Conservation (phyloP, 331 rosid species). For the Quercus phellos region DNA sequence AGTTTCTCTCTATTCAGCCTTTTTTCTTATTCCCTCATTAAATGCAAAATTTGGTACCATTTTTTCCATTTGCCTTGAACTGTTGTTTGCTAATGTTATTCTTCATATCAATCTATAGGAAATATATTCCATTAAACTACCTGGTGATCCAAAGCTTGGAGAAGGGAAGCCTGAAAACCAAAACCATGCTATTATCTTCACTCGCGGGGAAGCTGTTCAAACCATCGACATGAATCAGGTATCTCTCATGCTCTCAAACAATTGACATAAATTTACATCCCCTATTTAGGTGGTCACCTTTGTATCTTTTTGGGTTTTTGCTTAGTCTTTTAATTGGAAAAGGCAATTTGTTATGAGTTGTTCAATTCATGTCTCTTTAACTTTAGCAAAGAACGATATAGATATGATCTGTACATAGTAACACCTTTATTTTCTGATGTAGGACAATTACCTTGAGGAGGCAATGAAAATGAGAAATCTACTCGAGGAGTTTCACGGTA, state of each 20-base stretch:
- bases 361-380: not conserved
- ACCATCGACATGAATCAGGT: conserved; percentile 99
- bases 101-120: conserved; percentile 45
- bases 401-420: not conserved
- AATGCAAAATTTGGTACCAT: not conserved
- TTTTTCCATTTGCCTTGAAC: not conserved
- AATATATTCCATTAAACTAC: conserved; percentile 85
- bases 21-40: not conserved
- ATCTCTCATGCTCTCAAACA: no score
- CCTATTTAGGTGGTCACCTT: not conserved
- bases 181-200: conserved; percentile 92
- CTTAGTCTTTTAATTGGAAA: not conserved
- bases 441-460: conserved; percentile 98
- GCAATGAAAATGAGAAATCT: conserved; percentile 98
- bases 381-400: not conserved
- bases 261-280: conserved; percentile 5
- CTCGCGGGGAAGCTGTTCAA: conserved; percentile 97
- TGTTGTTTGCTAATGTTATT: not conserved
- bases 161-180: conserved; percentile 99
- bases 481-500: conserved; percentile 69
- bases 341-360: not conserved
- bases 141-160: conserved; percentile 97
- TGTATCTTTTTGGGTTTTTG: not conserved
- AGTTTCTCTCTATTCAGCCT: not conserved
- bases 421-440: conserved; percentile 6